Evolutionary conservation across 2,329 filamentous ascomycete species (phyloP), one percentile per base, ranked within the genome.

Genomic region (Cordyceps pruinosa): DNA sequence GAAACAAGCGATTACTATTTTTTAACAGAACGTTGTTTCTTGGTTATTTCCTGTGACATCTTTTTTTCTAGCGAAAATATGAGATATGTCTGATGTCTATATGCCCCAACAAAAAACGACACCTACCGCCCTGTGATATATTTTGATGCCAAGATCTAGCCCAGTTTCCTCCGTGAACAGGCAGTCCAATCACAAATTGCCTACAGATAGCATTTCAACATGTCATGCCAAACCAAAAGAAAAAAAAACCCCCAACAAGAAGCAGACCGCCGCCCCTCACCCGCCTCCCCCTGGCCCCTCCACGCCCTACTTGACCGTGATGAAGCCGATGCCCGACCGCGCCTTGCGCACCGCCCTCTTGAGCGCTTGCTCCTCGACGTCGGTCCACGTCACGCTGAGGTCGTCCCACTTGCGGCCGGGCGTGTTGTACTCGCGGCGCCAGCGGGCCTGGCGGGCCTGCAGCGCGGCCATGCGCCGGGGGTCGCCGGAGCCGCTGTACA

Each of bases 401-500:
- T 86, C 71, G 67, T 88, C 83, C 85, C 85, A 88, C 63, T 85
- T 85, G 61, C 75, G 80, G 13, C 82, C 80, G 0, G 79, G 79
- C 9, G 78, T 79, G 68, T 84, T 83, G 68, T 85, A 87, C 69
- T 88, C 85, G 63, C 77, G 78, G 66, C 79, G 82, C 74, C 81
- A 86, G 68, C 81, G 78, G 7, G 76, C 67, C 51, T 87, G 81
- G 75, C 85, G 73, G 23, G 77, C 76, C 72, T 86, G 82, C 62
- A 87, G 72, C 41, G 77, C 74, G 59, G 77, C 79, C 83, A 87
- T 86, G 64, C 83, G 79, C 34, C 84, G 79, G n/a, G 85, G 84
- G 64, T 88, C 83, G 39, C 85, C 85, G 6, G 81, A 85, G 60
- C 85, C 85, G 62, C 81, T 84, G 69, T 84, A 84, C 34, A 88